Conservation (phyloP, 2,329 filamentous ascomycete genomes). For the Endothia cerciana region DNA sequence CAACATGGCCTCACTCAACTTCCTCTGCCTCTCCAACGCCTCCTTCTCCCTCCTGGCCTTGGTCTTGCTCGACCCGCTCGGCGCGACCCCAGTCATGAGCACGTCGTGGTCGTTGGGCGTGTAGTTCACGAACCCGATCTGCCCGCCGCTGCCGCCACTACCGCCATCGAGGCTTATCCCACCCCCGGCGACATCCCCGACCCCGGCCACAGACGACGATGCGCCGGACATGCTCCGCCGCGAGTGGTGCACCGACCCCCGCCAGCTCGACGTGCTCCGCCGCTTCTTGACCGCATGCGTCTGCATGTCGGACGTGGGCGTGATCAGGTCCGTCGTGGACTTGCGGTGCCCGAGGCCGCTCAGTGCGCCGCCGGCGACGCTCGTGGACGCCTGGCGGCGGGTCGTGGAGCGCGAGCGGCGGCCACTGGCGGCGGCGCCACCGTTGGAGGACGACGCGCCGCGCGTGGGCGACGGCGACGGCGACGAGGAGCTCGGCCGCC, state of each 20-base stretch:
- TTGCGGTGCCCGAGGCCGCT: slow-evolving; percentile 21
- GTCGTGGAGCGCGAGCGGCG: slow-evolving; percentile 42
- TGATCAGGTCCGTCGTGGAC: slow-evolving; percentile 25
- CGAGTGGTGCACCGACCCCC: slow-evolving; percentile 7
- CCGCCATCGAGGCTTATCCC: slow-evolving; percentile 32
- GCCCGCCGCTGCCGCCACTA: slow-evolving; percentile 34
- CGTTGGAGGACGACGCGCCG: slow-evolving; percentile 34
- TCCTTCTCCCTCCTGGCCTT: slow-evolving; percentile 92
- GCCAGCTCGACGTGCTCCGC: slow-evolving; percentile 33
- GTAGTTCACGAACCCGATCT: slow-evolving; percentile 82
- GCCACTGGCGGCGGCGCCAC: slow-evolving; percentile 31
- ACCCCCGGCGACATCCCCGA: slow-evolving; percentile 34
- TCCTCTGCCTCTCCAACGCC: slow-evolving; percentile 74
- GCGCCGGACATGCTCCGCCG: slow-evolving; percentile 13
- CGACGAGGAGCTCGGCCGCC: slow-evolving; percentile 34
- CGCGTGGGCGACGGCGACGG: slow-evolving; percentile 23
- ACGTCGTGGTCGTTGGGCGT: slow-evolving; percentile 78
- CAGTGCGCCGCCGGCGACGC: not conserved
- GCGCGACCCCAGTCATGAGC: slow-evolving; percentile 88
- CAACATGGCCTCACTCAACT: slow-evolving; percentile 69
- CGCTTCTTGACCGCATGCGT: slow-evolving; percentile 32
- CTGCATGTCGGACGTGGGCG: slow-evolving; percentile 23
- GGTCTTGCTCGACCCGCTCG: slow-evolving; percentile 89
- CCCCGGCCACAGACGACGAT: slow-evolving; percentile 15
- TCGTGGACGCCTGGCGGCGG: slow-evolving; percentile 19